Base-by-base conservation (phyloP, 257 asterid species). In the Echites panduratus region DNA sequence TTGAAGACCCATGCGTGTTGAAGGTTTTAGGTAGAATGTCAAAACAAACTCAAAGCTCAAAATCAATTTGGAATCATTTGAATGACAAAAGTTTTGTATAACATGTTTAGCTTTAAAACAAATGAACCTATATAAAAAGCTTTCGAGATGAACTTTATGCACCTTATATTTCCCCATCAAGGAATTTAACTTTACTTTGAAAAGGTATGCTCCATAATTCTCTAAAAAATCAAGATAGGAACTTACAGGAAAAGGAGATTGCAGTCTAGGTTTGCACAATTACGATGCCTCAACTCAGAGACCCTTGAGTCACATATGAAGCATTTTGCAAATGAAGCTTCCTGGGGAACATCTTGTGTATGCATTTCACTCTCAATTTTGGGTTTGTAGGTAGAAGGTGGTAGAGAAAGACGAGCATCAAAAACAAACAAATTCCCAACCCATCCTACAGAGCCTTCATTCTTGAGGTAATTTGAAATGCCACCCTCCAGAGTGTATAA, bases 241-340 rank as follows among this genome's bases (percentile, higher is more conserved):
- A 84, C 98, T 93, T 84, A 93, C 97, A 93, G 86, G 86, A 89
- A 93, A 82, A 93, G 98, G 38, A 88, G 87, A 89, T 93, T 93
- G 89, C 98, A 93, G 66, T 93, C 97, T 5, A 93, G 87, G 82
- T 91, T 93, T 73, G 97, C 98, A 73, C 98, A 93, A 71, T 91
- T 93, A 49, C 97, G 96, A 69, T 93, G 97, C 84, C 90, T 93
- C 84, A 91, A 61, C 80, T 88, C 94, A 11, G 88, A 85, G 35
- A 93, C 86, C 73, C 81, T 84, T 17, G 91, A 87, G 69, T 80
- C 79, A 78, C 98, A 93, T 73, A 82, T 73, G 83, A 82, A 86
- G 82, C 98, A 93, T 70, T 76, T 89, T 49, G 94, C 96, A 75
- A 91, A 91, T 32, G 94, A 78, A 74, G 26, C 57, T 61, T 68